Evolutionary conservation across 345 rosid genomes (phyloP).

Genomic region (Pistacia vera): DNA sequence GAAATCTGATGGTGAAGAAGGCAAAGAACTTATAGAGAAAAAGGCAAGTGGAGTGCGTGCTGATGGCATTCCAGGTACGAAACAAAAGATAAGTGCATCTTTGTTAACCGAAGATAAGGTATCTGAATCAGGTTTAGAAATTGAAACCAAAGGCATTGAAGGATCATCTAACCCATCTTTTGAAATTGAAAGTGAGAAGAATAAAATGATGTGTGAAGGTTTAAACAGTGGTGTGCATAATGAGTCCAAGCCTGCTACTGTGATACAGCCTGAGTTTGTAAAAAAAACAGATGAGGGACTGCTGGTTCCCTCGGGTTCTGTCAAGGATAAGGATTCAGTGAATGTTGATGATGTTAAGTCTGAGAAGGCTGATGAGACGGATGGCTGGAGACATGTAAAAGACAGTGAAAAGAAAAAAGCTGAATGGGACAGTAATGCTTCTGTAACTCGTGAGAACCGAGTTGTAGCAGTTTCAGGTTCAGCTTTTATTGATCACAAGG

Average conservation of each 20-base stretch:
- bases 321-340: slow-evolving; percentile 21
- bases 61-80: slow-evolving; percentile 31
- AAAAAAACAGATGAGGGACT: slow-evolving; percentile 29
- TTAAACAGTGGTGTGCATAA: slow-evolving; percentile 13
- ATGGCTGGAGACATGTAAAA: slow-evolving; percentile 11
- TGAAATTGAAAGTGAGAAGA: slow-evolving; percentile 25
- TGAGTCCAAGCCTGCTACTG: slow-evolving; percentile 32
- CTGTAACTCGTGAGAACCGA: slow-evolving; percentile 7
- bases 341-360: slow-evolving; percentile 31
- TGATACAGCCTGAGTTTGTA: slow-evolving; percentile 25
- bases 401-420: slow-evolving; percentile 26
- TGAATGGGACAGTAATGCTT: slow-evolving; percentile 24
- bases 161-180: slow-evolving; percentile 22
- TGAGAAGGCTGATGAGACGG: slow-evolving; percentile 37
- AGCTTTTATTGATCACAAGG: slow-evolving; percentile 26
- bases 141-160: slow-evolving; percentile 27
- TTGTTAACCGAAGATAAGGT: slow-evolving; percentile 36
- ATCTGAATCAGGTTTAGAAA: slow-evolving; percentile 22
- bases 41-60: slow-evolving; percentile 26
- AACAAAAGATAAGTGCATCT: slow-evolving; percentile 22
- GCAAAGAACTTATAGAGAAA: slow-evolving; percentile 32
- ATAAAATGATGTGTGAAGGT: slow-evolving; percentile 18
- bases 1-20: slow-evolving; percentile 23
- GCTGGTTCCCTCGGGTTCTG: slow-evolving; percentile 23
- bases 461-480: slow-evolving; percentile 20